Evolutionary conservation across 1,139 yeast genomes (phyloP).

Genomic region (Candida labiduridarum): DNA sequence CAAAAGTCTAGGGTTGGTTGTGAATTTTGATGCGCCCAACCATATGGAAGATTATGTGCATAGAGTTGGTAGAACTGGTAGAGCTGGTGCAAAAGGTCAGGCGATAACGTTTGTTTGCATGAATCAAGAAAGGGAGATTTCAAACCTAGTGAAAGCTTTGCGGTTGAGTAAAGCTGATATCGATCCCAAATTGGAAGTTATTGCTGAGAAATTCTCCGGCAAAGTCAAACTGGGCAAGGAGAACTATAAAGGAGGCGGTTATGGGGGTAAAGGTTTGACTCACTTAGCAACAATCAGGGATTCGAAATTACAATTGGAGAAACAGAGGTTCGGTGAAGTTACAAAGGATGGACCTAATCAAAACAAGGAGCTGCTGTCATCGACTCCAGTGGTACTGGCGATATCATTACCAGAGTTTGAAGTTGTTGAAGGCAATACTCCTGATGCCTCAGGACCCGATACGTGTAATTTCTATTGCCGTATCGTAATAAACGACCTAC

Average conservation of each 20-base stretch:
- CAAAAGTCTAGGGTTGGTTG: conserved; percentile 73
- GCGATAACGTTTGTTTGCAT: conserved; percentile 75
- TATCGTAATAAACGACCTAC: conserved; percentile 80
- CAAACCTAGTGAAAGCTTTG: conserved; percentile 74
- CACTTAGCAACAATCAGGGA: conserved; percentile 74
- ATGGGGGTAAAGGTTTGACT: conserved; percentile 92
- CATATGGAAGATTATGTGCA: conserved; percentile 97
- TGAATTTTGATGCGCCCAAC: conserved; percentile 87
- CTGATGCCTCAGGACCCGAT: conserved; percentile 68
- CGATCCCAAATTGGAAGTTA: conserved; percentile 50
- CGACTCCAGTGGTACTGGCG: background rate
- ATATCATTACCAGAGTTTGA: conserved; percentile 43
- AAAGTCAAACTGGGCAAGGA: conserved; percentile 74
- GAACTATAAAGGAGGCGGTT: conserved; percentile 78
- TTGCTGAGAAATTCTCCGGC: conserved; percentile 59
- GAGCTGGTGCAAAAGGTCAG: conserved; percentile 81
- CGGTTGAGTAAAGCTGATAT: conserved; percentile 54
- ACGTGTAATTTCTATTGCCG: conserved; percentile 68
- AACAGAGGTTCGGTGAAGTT: conserved; percentile 34
- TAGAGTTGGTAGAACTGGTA: conserved; percentile 94
- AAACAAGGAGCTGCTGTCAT: background rate
- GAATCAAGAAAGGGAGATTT: conserved; percentile 67
- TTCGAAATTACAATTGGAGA: conserved; percentile 53
- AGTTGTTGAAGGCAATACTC: conserved; percentile 55
- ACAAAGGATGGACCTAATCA: conserved; percentile 14